These are phyloP conservation scores for Colletotrichum sp. DNA, from an alignment of 2,329 filamentous ascomycete genomes.

Conservation along the genomic window DNA sequence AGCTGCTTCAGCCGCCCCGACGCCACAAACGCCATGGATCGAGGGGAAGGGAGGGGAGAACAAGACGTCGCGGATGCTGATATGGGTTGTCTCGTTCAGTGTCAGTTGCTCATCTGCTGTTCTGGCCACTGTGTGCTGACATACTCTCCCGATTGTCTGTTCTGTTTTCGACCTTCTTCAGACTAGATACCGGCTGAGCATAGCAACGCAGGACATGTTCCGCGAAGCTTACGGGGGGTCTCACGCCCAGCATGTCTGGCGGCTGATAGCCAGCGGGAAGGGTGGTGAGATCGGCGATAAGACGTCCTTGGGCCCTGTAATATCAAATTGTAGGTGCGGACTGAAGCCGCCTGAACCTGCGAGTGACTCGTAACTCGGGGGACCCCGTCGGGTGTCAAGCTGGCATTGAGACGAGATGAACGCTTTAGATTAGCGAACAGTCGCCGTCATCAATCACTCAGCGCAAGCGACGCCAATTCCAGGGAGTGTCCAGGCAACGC, in stretches of 20 bases:
- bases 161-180: neutral
- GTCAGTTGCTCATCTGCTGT: neutral
- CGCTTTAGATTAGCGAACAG: neutral
- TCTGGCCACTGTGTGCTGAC: neutral
- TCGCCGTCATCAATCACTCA: neutral
- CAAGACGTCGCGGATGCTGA: neutral
- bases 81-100: neutral
- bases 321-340: neutral
- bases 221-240: neutral
- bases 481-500: neutral
- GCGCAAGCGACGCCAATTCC: neutral
- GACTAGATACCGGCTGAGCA: neutral
- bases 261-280: neutral
- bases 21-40: conserved; percentile 9
- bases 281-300: conserved; percentile 8
- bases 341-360: neutral
- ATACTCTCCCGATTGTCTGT: neutral
- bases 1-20: conserved; percentile 11
- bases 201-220: neutral
- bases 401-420: neutral
- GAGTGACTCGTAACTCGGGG: neutral
- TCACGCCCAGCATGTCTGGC: neutral
- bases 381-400: neutral
- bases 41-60: neutral
- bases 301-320: neutral